phyloP scores from a whole-genome alignment of 371 early-diverging fungal genomes.

The Chytridiales sp. region DNA sequence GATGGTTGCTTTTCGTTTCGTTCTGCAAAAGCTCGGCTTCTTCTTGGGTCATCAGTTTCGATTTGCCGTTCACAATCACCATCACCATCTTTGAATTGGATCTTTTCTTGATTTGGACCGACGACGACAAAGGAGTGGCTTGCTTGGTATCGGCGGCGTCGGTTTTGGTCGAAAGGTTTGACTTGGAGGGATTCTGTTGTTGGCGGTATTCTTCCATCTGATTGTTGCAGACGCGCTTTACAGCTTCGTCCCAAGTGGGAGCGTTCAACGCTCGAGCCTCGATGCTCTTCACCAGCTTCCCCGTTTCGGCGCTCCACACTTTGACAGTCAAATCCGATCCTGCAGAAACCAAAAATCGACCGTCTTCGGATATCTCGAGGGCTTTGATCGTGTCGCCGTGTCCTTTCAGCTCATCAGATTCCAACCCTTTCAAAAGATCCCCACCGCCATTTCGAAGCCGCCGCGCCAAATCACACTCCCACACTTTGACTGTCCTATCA shows the following conservation, averaged over 20 bases:
- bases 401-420: slow-evolving; percentile 12
- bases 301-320: slow-evolving; percentile 31
- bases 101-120: too few relatives aligned
- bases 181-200: too few relatives aligned
- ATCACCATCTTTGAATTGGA: too few relatives aligned
- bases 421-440: not conserved
- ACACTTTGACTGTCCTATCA: slow-evolving; percentile 58
- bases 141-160: too few relatives aligned
- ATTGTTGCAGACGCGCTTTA: slow-evolving; percentile 12
- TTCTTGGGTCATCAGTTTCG: not conserved
- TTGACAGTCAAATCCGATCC: slow-evolving; percentile 24
- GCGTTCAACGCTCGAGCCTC: slow-evolving; percentile 11
- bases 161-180: too few relatives aligned
- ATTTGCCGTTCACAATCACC: not conserved
- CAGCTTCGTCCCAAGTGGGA: slow-evolving; percentile 23
- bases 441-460: not conserved
- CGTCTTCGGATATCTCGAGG: slow-evolving; percentile 14
- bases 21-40: not conserved
- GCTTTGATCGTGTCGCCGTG: slow-evolving; percentile 19
- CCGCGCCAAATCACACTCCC: slow-evolving; percentile 18
- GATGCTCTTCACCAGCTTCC: slow-evolving; percentile 20
- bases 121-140: too few relatives aligned
- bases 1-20: too few relatives aligned
- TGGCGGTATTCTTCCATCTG: too few relatives aligned
- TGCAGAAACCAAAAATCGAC: slow-evolving; percentile 20